Evolutionary conservation across 495 filamentous ascomycete genomes (phyloP).

Genomic region (Bathelium albidoporum): DNA sequence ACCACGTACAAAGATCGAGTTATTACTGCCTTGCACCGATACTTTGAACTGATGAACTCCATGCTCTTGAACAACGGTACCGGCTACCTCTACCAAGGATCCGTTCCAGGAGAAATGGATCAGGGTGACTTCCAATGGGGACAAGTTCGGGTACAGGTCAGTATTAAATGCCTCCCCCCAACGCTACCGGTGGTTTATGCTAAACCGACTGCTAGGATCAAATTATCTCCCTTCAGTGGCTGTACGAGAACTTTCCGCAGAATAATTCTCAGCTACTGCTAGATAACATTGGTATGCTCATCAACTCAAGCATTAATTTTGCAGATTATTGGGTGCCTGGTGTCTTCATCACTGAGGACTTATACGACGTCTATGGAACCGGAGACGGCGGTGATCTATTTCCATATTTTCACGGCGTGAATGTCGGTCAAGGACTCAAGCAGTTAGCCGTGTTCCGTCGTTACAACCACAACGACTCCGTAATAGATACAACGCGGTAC

Average conservation of each 20-base stretch:
- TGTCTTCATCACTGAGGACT: conserved; percentile 28
- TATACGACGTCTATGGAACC: conserved; percentile 9
- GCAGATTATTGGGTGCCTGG: conserved; percentile 34
- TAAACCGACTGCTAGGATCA: not conserved
- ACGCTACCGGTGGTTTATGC: not conserved
- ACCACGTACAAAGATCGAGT: conserved; percentile 26
- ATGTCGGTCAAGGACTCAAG: conserved; percentile 40
- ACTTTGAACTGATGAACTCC: conserved; percentile 29
- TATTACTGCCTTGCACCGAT: conserved; percentile 31
- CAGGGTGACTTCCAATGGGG: conserved; percentile 34
- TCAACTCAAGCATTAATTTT: conserved; percentile 35
- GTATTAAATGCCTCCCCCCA: conserved; percentile 20
- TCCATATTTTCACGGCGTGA: conserved; percentile 40
- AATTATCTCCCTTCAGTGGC: conserved; percentile 43
- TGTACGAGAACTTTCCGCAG: conserved; percentile 39
- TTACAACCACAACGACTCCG: conserved; percentile 32
- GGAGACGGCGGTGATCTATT: conserved; percentile 31
- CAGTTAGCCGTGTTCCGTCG: conserved; percentile 35
- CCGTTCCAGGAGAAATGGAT: conserved; percentile 26
- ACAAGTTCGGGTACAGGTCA: conserved; percentile 40
- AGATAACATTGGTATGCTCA: conserved; percentile 38
- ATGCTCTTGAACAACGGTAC: conserved; percentile 45
- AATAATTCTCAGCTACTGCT: conserved; percentile 29
- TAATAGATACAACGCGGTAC: conserved; percentile 31
- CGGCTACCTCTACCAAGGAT: conserved; percentile 36